Evolutionary conservation across 2,329 filamentous ascomycete genomes (phyloP).

Genomic region (Fusarium haematococcum): DNA sequence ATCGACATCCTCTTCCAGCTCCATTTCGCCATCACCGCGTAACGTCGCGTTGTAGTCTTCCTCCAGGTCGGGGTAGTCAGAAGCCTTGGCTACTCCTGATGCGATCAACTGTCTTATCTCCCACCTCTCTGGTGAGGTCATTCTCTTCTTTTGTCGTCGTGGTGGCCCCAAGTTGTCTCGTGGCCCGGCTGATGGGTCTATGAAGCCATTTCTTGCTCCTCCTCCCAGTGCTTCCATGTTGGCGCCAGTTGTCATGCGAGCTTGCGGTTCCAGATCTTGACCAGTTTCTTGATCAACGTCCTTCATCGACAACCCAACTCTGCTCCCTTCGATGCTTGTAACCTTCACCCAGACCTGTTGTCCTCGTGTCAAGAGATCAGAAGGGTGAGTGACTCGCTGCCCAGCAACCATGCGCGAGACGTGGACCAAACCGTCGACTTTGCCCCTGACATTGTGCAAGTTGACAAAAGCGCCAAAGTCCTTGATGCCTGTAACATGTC

Average conservation of each 20-base stretch:
- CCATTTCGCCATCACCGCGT: slow-evolving; percentile 86
- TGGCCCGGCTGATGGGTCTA: slow-evolving; percentile 53
- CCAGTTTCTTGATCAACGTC: slow-evolving; percentile 94
- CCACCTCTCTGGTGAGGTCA: slow-evolving; percentile 98
- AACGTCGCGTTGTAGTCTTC: slow-evolving; percentile 93
- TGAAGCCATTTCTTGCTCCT: slow-evolving; percentile 67
- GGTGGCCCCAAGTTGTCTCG: slow-evolving; percentile 56
- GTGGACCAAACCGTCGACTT: slow-evolving; percentile 93
- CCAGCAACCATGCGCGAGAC: slow-evolving; percentile 89
- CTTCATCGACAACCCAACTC: slow-evolving; percentile 92
- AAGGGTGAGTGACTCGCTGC: slow-evolving; percentile 89
- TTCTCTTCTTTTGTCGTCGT: slow-evolving; percentile 81
- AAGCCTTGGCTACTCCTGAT: slow-evolving; percentile 91
- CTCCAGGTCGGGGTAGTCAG: slow-evolving; percentile 93
- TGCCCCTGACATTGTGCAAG: slow-evolving; percentile 85
- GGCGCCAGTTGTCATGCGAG: slow-evolving; percentile 85
- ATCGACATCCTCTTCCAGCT: slow-evolving; percentile 95
- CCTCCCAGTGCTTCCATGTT: slow-evolving; percentile 87
- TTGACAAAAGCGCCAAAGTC: slow-evolving; percentile 98
- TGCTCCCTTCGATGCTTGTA: slow-evolving; percentile 75
- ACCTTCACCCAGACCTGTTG: slow-evolving; percentile 95
- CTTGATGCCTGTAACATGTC: slow-evolving; percentile 90
- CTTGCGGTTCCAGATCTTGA: slow-evolving; percentile 82
- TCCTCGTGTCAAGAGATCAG: slow-evolving; percentile 83
- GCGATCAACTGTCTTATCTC: slow-evolving; percentile 97